phyloP scores from a whole-genome alignment of 73 alveolate genomes.

The Tetrahymena elliotti region DNA sequence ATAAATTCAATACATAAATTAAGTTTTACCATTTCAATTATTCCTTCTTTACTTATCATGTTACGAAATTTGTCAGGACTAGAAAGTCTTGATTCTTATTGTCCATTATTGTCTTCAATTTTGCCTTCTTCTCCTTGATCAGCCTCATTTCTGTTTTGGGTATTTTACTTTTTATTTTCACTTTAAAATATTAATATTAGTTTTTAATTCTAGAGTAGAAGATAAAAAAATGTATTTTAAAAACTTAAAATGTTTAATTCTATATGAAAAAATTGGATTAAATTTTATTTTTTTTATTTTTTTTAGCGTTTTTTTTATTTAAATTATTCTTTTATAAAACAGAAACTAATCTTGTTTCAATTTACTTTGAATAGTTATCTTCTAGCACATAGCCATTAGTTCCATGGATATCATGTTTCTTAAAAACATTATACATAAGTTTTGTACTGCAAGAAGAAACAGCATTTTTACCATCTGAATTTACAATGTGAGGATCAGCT shows the following conservation, averaged over 20 bases:
- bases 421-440: background rate
- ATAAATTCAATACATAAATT: background rate
- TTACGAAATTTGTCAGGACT: background rate
- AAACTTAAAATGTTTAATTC: too few species aligned
- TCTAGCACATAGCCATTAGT: background rate
- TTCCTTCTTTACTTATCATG: background rate
- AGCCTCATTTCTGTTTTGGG: background rate
- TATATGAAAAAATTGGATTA: background rate
- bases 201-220: too few species aligned
- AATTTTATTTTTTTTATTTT: too few species aligned
- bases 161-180: background rate
- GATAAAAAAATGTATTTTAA: too few species aligned
- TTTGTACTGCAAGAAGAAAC: background rate
- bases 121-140: background rate
- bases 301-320: background rate
- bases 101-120: background rate
- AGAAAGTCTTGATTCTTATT: background rate
- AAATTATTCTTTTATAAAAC: background rate
- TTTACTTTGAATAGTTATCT: background rate
- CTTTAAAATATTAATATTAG: background rate
- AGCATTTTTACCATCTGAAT: constrained; percentile 47
- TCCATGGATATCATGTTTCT: background rate
- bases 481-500: constrained; percentile 57
- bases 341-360: background rate
- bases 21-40: background rate